Base-by-base conservation (phyloP, 2,329 filamentous ascomycete species). In the Fusarium illudens region DNA sequence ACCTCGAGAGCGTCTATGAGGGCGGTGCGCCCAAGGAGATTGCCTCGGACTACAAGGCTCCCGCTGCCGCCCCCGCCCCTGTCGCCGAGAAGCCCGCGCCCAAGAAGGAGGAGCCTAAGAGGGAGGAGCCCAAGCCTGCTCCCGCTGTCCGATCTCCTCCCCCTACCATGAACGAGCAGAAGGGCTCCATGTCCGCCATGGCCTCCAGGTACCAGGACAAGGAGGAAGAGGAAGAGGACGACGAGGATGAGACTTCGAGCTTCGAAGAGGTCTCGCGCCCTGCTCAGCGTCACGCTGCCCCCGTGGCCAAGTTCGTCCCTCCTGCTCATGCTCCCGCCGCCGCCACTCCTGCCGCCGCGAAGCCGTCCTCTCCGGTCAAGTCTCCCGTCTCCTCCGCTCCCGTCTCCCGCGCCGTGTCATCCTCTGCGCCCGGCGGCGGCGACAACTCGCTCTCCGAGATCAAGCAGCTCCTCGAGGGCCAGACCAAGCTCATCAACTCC, bases 1-100 rank as follows among this genome's bases (percentile, higher is more conserved):
- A 96, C 70, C 88, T 99, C 73, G 94, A 96, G 79, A 94, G 92
- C 73, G 80, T 98, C 49, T 98, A 96, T 79, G 93, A 97, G 37
- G 94, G 94, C 57, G 87, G 87, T 65, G 91, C 90, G 6, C 89
- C 93, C 4, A 89, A 92, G 72, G 93, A 97, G 80, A 86, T 97
- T 17, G 77, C 91, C 6, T 82, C 89, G 7, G 89, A 92, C 72
- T 89, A 89, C 78, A 91, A 90, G 78, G 83, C 90, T 12, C 78
- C 82, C 22, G 78, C 82, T 51, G 78, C 84, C 1, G 75, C 83
- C 22, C 79, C 85, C 22, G 74, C 80, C 32, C 77, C 83, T 50
- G 77, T 78, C 3, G 74, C 80, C 17, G 71, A 72, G 58, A 86
- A 83, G 75, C 71, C 75, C 33, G 71, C 75, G 36, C 70, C 73